Conservation (phyloP, 179 eudicot species). For the Amaranthus tricolor region DNA sequence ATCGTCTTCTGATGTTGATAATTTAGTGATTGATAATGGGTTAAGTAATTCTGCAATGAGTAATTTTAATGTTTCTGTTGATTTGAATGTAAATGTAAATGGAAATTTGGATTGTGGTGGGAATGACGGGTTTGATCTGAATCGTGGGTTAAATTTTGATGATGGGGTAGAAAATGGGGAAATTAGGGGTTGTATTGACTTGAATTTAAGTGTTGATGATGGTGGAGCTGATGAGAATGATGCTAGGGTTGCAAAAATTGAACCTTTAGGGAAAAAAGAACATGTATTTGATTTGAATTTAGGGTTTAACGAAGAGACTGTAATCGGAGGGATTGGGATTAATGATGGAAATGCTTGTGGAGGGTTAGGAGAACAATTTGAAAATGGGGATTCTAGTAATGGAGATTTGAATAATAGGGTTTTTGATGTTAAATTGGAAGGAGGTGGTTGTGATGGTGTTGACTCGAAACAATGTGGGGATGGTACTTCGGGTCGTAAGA, state of each 20-base stretch:
- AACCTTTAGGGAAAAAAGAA: conserved; percentile 31
- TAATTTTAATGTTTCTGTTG: conserved; percentile 15
- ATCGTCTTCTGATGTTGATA: conserved; percentile 23
- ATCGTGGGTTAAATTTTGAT: conserved; percentile 38
- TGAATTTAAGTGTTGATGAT: conserved; percentile 59
- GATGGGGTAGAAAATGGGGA: conserved; percentile 30
- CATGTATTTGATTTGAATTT: conserved; percentile 75
- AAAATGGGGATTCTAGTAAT: conserved; percentile 14
- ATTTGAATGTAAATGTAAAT: conserved; percentile 9
- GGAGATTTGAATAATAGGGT: conserved; percentile 20
- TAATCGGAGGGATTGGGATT: conserved; percentile 25
- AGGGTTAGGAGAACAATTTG: conserved; percentile 24
- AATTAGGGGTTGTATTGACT: conserved; percentile 43
- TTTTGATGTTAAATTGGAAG: conserved; percentile 25
- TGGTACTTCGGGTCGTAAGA: conserved; percentile 41
- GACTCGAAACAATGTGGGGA: conserved; percentile 24
- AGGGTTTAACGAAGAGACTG: conserved; percentile 45
- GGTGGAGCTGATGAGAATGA: conserved; percentile 28
- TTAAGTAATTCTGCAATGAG: conserved; percentile 24
- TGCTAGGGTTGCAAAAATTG: conserved; percentile 19
- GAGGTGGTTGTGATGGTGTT: conserved; percentile 24
- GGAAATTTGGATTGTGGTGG: conserved; percentile 23
- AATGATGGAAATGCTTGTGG: conserved; percentile 22
- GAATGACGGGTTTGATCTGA: conserved; percentile 40
- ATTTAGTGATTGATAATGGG: conserved; percentile 14